Base-by-base conservation (phyloP, 768 basidiomycete genomes). In the Crucibulum laeve region DNA sequence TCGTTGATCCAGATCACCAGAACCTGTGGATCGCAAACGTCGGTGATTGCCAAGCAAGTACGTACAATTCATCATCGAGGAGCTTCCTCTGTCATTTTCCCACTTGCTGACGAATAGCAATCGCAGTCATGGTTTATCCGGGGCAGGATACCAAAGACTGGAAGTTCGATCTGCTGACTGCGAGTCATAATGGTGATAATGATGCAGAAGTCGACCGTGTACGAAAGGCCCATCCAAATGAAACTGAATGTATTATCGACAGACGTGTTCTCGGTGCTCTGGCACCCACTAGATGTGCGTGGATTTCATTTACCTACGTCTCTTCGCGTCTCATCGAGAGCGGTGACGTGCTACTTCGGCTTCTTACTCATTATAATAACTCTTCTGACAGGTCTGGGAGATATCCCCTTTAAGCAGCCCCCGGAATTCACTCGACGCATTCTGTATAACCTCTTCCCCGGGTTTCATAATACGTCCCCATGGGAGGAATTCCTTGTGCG, bases 11-110 rank as follows among this genome's bases (percentile, higher is more conserved):
- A 25, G 68, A 77, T 15, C 74, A 77, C 49, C 68, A 75, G 54
- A 77, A 87, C 49, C 65, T 89, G 17, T 90, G 87, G 87, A 64
- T 89, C 37, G 87, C 86, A 4, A 88, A 88, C 55, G 69, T 90
- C 21, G 87, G 87, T 11, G 87, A 90, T 55, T 88, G 84, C 58
- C 82, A 85, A 70, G 84, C 84, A 47, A 70, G 86, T 86, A 50
- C 49, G 82, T 65, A 19, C 34, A 38, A 43, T 25, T 45, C 32
- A 4, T 43, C 38, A 25, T 25, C 25, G 42, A n/a, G n/a, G n/a
- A n/a, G n/a, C n/a, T n/a, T n/a, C n/a, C n/a, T 51, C 40, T 41
- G 17, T 26, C 13, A 11, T n/a, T 30, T 28, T 36, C 14, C 36
- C 25, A 40, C 21, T 37, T 25, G 38, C 38, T 40, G 42, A 41